phyloP scores from a whole-genome alignment of 208 protist species.

The Crithidia fasciculata region DNA sequence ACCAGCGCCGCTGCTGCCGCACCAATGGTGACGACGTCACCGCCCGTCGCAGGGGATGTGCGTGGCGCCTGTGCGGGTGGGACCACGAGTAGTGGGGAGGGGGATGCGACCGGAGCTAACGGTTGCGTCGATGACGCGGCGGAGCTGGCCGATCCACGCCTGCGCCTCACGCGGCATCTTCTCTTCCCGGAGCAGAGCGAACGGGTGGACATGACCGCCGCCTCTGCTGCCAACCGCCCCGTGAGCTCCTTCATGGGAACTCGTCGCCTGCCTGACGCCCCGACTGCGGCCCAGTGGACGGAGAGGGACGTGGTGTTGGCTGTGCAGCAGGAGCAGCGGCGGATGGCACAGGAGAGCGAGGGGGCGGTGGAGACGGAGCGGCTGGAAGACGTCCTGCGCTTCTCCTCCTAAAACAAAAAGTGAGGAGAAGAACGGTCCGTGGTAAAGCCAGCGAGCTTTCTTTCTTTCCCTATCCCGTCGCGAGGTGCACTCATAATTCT shows the following conservation, averaged over 20 bases:
- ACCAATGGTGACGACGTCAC: neutral
- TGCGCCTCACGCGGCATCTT: slow-evolving; percentile 22
- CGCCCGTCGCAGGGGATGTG: neutral
- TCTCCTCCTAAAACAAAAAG: neutral
- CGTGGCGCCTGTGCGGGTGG: too few relatives aligned
- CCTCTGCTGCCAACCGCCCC: neutral
- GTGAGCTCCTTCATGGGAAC: slow-evolving; percentile 24
- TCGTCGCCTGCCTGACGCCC: slow-evolving; percentile 24
- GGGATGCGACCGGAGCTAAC: neutral
- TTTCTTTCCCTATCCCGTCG: too few relatives aligned
- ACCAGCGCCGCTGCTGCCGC: neutral
- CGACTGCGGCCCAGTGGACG: slow-evolving; percentile 27
- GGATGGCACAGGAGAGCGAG: slow-evolving; percentile 27
- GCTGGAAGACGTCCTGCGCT: slow-evolving; percentile 31
- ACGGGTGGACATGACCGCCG: neutral
- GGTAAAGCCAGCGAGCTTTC: too few relatives aligned
- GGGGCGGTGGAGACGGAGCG: slow-evolving; percentile 20
- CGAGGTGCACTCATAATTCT: too few relatives aligned
- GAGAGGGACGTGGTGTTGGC: slow-evolving; percentile 25
- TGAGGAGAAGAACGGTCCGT: too few relatives aligned
- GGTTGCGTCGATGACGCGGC: neutral
- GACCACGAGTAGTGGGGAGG: neutral
- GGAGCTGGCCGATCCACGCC: slow-evolving; percentile 1
- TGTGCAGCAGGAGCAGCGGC: slow-evolving; percentile 29
- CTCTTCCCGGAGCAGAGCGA: slow-evolving; percentile 21